Conservation (phyloP, 2,329 filamentous ascomycete species). For the Berkeleyomyces rouxiae region DNA sequence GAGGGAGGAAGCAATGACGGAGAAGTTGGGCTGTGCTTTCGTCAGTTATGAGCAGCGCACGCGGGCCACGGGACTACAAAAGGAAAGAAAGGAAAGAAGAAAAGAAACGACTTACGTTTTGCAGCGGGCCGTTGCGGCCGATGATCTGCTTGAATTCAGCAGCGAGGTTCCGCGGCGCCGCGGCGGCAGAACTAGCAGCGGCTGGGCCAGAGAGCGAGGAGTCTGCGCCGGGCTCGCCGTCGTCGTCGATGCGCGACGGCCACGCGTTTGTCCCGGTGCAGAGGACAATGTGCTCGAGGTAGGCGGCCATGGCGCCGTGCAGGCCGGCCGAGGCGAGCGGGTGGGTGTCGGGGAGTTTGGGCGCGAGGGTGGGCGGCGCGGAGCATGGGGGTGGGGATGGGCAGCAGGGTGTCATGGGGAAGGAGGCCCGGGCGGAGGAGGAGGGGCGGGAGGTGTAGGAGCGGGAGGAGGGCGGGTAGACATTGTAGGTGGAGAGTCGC, state of each 20-base stretch:
- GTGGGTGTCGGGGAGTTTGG: constrained; percentile 46
- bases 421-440: not conserved
- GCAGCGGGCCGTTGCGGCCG: constrained; percentile 47
- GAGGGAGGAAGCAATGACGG: constrained; percentile 63
- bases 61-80: not conserved
- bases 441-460: not conserved
- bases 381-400: not conserved
- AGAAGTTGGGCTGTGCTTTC: constrained; percentile 54
- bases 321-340: constrained; percentile 44
- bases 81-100: not conserved
- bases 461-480: not conserved
- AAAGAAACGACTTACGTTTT: constrained; percentile 37
- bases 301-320: constrained; percentile 48
- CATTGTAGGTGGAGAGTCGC: not conserved
- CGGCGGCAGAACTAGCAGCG: not conserved
- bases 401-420: constrained; percentile 4
- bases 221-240: not conserved
- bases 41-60: not conserved
- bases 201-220: not conserved
- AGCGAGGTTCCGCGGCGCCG: constrained; percentile 34
- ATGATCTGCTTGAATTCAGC: constrained; percentile 56
- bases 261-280: constrained; percentile 70
- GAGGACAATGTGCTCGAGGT: constrained; percentile 68
- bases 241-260: constrained; percentile 66
- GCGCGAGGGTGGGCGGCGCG: constrained; percentile 44